Base-by-base conservation (phyloP, 495 filamentous ascomycete species). In the Penicillium waksmanii region DNA sequence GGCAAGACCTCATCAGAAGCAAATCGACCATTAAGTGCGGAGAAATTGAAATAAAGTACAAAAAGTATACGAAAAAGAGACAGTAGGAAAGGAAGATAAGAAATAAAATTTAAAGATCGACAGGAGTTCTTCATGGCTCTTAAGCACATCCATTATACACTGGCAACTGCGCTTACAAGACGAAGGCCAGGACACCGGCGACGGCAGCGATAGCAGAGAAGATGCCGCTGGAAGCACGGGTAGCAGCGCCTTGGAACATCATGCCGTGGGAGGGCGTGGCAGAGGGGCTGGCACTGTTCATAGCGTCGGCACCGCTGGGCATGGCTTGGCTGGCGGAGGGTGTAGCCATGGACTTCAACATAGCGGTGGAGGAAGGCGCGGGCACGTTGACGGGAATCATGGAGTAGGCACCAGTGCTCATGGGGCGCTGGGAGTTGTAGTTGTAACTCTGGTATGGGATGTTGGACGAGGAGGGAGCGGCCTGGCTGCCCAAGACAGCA, bases 371-470 rank as follows among this genome's bases (percentile, higher is more conserved):
- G 0, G 66, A 58, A 34, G 64, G 61, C 43, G 52, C 48, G n/a
- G 75, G 72, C 0, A 77, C 69, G n/a, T 67, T 60, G 5, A 77
- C 70, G 3, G 73, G 66, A 54, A 77, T 70, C 69, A 60, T 58
- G 44, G 65, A 62, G 60, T 66, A 75, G 23, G 18, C 33, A 8
- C 51, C 53, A 12, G 33, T 36, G 62, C 61, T 62, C 13, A 46
- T 19, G 13, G 62, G 57, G 31, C 31, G 44, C 57, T 65, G 54
- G n/a, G 58, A 55, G 7, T 43, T n/a, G 42, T 60, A 61, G 47
- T 49, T 55, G 53, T 61, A 57, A 56, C 47, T 61, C 19, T 33
- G 23, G 23, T 47, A 42, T 8, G 51, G 48, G 13, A 49, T 40
- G 18, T 46, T 7, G 25, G 63, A 61, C 3, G 60, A 57, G 17